Conservation (phyloP, 352 stramenopile species). For the Phytophthora foliorum region DNA sequence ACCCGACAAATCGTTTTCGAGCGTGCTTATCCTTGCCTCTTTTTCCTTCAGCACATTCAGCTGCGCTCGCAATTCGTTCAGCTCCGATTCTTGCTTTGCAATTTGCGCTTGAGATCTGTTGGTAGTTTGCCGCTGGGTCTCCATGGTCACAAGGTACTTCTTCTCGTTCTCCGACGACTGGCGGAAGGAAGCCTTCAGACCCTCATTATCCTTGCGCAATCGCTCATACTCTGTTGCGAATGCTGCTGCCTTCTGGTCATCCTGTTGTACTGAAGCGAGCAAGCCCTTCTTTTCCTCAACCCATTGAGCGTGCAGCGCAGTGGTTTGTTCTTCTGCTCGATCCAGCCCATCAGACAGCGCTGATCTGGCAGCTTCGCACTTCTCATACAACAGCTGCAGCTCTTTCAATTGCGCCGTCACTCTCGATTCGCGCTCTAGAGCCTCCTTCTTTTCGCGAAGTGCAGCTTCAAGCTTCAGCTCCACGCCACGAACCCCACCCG, state of each 20-base stretch:
- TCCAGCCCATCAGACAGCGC: slow-evolving; percentile 57
- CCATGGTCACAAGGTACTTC: slow-evolving; percentile 34
- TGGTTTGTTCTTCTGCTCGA: slow-evolving; percentile 63
- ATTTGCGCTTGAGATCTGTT: slow-evolving; percentile 45
- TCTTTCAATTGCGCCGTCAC: slow-evolving; percentile 45
- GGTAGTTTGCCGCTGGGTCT: slow-evolving; percentile 32
- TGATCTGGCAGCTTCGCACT: slow-evolving; percentile 49
- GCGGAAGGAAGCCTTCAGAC: slow-evolving; percentile 41
- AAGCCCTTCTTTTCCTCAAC: slow-evolving; percentile 68
- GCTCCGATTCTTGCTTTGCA: slow-evolving; percentile 44
- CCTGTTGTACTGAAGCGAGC: slow-evolving; percentile 36
- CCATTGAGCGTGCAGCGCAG: slow-evolving; percentile 65
- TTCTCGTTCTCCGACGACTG: slow-evolving; percentile 48
- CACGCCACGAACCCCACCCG: slow-evolving; percentile 32
- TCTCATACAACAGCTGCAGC: slow-evolving; percentile 53
- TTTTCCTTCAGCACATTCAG: slow-evolving; percentile 46
- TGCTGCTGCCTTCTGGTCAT: slow-evolving; percentile 43
- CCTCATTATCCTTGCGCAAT: slow-evolving; percentile 52
- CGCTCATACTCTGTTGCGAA: slow-evolving; percentile 50
- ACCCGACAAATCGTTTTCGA: slow-evolving; percentile 49
- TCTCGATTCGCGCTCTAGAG: slow-evolving; percentile 29
- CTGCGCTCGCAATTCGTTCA: slow-evolving; percentile 37
- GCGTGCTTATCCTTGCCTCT: slow-evolving; percentile 41
- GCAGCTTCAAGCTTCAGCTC: slow-evolving; percentile 46
- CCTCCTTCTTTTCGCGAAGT: slow-evolving; percentile 41